Percentiles rank a stretch among this genome's conserved stretches.
phyloP scores from a whole-genome alignment of 2,329 filamentous ascomycete genomes.

The Metarhizium anisopliae region DNA sequence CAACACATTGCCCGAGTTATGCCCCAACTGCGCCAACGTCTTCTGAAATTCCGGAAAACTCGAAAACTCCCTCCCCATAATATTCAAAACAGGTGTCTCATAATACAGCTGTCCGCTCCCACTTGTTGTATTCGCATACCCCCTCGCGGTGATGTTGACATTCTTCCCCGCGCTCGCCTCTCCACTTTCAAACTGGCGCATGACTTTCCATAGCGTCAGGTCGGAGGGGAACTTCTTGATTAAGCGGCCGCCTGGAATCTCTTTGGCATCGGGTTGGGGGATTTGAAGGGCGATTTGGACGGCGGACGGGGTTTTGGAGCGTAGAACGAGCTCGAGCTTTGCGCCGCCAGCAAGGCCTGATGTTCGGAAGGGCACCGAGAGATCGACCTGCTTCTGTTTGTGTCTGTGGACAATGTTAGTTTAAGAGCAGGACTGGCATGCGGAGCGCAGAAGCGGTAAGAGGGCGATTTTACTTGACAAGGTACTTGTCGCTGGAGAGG shows the following conservation, averaged over 20 bases:
- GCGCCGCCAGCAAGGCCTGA: slow-evolving; percentile 77
- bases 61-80: slow-evolving; percentile 72
- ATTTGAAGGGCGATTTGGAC: slow-evolving; percentile 86
- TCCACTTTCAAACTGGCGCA: slow-evolving; percentile 82
- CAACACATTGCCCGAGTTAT: slow-evolving; percentile 74
- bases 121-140: slow-evolving; percentile 52
- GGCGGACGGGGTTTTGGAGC: slow-evolving; percentile 74
- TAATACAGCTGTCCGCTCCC: slow-evolving; percentile 75
- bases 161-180: slow-evolving; percentile 50
- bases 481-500: slow-evolving; percentile 62
- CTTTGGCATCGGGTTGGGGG: slow-evolving; percentile 58
- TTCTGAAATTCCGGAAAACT: slow-evolving; percentile 80
- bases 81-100: slow-evolving; percentile 74
- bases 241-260: slow-evolving; percentile 57
- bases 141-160: slow-evolving; percentile 78
- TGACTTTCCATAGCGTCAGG: slow-evolving; percentile 78
- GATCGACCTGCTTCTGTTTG: slow-evolving; percentile 77
- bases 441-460: neutral
- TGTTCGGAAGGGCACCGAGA: slow-evolving; percentile 75
- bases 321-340: slow-evolving; percentile 83
- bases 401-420: slow-evolving; percentile 39
- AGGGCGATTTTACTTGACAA: slow-evolving; percentile 58
- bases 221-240: slow-evolving; percentile 82
- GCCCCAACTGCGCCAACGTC: slow-evolving; percentile 76
- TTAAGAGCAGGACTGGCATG: neutral